Percentiles rank a stretch among this genome's conserved stretches.
phyloP scores from a whole-genome alignment of 1,284 basidiomycete genomes.

The Fistulina hepatica region DNA sequence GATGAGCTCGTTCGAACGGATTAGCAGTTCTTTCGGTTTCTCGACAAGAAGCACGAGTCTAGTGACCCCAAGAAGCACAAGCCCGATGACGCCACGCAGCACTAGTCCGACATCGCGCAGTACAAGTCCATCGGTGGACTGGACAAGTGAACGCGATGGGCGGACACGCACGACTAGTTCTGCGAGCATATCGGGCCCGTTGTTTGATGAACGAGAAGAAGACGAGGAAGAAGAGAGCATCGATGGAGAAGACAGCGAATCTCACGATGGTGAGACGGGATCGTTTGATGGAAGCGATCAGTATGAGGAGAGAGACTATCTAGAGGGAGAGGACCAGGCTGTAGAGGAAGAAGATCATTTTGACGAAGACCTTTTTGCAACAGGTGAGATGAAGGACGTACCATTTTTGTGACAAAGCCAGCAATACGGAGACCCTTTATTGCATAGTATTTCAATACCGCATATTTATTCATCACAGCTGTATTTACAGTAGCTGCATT shows the following conservation, averaged over 20 bases:
- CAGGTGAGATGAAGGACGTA: slow-evolving; percentile 78
- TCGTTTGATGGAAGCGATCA: too few species aligned
- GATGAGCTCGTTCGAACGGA: slow-evolving; percentile 61
- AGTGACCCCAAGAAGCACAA: slow-evolving; percentile 31
- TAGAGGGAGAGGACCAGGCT: slow-evolving; percentile 35
- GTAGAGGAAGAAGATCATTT: slow-evolving; percentile 56
- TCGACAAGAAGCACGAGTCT: slow-evolving; percentile 26
- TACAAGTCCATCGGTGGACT: slow-evolving; percentile 37
- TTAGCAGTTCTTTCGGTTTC: slow-evolving; percentile 49
- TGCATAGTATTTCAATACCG: neutral
- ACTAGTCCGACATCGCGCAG: slow-evolving; percentile 40
- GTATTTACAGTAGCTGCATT: too few species aligned
- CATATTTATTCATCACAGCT: too few species aligned
- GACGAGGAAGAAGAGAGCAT: slow-evolving; percentile 22
- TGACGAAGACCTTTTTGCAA: slow-evolving; percentile 71
- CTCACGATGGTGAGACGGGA: too few species aligned
- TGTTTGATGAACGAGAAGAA: slow-evolving; percentile 41
- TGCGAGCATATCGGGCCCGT: slow-evolving; percentile 51
- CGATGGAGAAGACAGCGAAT: slow-evolving; percentile 20
- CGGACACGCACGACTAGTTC: slow-evolving; percentile 67
- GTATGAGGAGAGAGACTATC: slow-evolving; percentile 21
- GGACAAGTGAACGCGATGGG: slow-evolving; percentile 21
- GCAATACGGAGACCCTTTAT: neutral
- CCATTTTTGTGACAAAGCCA: slow-evolving; percentile 67
- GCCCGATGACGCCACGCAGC: slow-evolving; percentile 40